phyloP scores from a whole-genome alignment of 140 eudicot genomes.

The Senecio squalidus region DNA sequence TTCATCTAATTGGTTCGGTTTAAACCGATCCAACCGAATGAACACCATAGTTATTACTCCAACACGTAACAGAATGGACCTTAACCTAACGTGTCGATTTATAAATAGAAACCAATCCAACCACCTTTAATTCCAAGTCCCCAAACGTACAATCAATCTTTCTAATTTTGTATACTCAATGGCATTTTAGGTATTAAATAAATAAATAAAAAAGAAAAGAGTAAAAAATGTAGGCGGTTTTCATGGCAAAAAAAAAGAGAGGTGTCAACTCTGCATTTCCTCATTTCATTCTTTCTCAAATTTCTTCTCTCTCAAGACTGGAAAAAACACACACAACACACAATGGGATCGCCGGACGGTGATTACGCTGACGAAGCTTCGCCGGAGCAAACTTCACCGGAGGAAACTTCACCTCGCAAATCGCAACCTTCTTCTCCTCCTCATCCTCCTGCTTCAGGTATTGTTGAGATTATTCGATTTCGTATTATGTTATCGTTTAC shows the following conservation, averaged over 20 bases:
- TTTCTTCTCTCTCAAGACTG: constrained; percentile 10
- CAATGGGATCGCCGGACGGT: constrained; percentile 49
- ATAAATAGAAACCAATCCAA: not conserved
- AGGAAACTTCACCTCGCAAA: constrained; percentile 42
- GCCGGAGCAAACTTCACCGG: constrained; percentile 35
- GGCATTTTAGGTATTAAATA: constrained; percentile 10
- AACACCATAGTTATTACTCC: too few relatives aligned
- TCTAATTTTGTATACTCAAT: not conserved
- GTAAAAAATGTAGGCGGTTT: constrained; percentile 16
- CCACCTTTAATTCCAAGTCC: not conserved
- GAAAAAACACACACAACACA: constrained; percentile 8
- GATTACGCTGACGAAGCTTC: constrained; percentile 39
- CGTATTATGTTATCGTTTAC: not conserved
- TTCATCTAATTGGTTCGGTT: too few relatives aligned
- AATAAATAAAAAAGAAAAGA: constrained; percentile 1
- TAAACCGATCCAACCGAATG: too few relatives aligned
- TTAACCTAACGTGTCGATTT: not conserved
- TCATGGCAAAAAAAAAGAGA: constrained; percentile 21
- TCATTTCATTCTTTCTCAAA: constrained; percentile 15
- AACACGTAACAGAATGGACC: too few relatives aligned
- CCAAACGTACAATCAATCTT: not conserved
- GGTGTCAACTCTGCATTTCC: constrained; percentile 22
- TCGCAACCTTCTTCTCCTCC: constrained; percentile 34
- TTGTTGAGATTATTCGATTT: not conserved
- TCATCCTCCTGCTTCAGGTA: constrained; percentile 35